These are phyloP conservation scores for Dicorynia guianensis DNA, from an alignment of 306 rosid genomes.

Conservation along the genomic window DNA sequence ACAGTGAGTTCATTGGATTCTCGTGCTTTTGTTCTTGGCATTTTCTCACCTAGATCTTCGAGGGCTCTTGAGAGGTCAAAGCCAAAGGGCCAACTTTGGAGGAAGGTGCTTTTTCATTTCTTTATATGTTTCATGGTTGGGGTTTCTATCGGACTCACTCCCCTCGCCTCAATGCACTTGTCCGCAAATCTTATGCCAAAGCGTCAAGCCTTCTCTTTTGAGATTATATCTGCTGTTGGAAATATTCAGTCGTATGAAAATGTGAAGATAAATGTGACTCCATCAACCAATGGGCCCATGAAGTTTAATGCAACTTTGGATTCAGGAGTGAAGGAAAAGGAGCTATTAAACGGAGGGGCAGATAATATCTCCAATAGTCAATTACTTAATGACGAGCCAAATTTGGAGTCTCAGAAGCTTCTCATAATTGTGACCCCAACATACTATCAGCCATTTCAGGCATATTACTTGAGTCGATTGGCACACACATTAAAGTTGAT, in stretches of 20 bases:
- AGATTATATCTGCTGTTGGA: conserved; percentile 55
- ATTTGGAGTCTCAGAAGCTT: conserved; percentile 66
- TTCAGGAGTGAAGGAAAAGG: conserved; percentile 41
- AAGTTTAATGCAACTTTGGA: conserved; percentile 43
- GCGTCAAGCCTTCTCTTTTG: conserved; percentile 71
- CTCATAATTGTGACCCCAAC: conserved; percentile 87
- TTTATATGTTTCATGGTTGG: conserved; percentile 70
- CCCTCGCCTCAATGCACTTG: conserved; percentile 62
- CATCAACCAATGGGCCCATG: conserved; percentile 27
- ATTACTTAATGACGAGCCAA: conserved; percentile 41
- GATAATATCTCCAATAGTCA: conserved; percentile 32
- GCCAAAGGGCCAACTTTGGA: conserved; percentile 73
- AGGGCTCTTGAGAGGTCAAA: conserved; percentile 73
- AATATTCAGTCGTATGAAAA: conserved; percentile 52
- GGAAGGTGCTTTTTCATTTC: conserved; percentile 71
- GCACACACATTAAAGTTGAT: conserved; percentile 66
- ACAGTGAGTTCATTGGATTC: conserved; percentile 52
- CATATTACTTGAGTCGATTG: conserved; percentile 76
- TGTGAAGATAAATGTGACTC: conserved; percentile 38
- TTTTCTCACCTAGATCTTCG: conserved; percentile 61
- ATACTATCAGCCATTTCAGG: conserved; percentile 60
- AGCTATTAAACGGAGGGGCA: conserved; percentile 39
- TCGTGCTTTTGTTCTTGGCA: conserved; percentile 55
- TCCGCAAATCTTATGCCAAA: conserved; percentile 63
- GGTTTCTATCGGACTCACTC: conserved; percentile 71